Percentiles rank a stretch among this genome's conserved stretches.
phyloP scores from a whole-genome alignment of 306 rosid species.

The Astragalus glycyphyllos region DNA sequence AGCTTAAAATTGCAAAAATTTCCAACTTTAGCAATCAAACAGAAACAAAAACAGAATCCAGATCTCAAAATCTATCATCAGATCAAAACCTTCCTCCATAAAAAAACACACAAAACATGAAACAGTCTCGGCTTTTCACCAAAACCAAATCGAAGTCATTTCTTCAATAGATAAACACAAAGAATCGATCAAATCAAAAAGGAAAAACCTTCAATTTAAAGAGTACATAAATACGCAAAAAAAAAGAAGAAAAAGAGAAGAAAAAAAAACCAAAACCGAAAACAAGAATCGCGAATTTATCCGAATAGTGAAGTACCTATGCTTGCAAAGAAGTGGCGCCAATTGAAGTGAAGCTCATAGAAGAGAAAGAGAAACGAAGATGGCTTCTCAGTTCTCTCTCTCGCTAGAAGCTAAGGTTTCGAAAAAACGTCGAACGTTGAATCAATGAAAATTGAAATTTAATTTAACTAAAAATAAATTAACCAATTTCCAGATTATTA shows the following conservation, averaged over 20 bases:
- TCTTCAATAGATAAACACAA: slow-evolving; percentile 34
- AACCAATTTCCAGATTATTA: neutral
- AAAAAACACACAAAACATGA: slow-evolving; percentile 25
- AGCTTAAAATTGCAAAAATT: slow-evolving; percentile 34
- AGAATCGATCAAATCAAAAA: slow-evolving; percentile 47
- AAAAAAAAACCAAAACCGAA: neutral
- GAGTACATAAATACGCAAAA: neutral
- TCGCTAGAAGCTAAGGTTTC: slow-evolving; percentile 58
- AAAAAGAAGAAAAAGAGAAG: neutral
- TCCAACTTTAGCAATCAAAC: slow-evolving; percentile 44
- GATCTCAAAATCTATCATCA: slow-evolving; percentile 68
- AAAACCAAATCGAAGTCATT: slow-evolving; percentile 42
- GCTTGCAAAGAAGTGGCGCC: slow-evolving; percentile 70
- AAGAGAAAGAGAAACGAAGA: slow-evolving; percentile 29
- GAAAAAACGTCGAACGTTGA: slow-evolving; percentile 99
- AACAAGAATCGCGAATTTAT: slow-evolving; percentile 17
- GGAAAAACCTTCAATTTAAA: slow-evolving; percentile 39
- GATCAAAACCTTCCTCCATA: slow-evolving; percentile 50
- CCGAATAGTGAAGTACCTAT: slow-evolving; percentile 58
- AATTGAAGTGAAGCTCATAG: slow-evolving; percentile 84
- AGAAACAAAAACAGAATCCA: slow-evolving; percentile 53
- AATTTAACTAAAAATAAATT: slow-evolving; percentile 21
- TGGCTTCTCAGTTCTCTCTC: slow-evolving; percentile 13
- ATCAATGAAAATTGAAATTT: slow-evolving; percentile 55
- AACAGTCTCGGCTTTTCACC: slow-evolving; percentile 43